Evolutionary conservation across 345 rosid species (phyloP).

Genomic region (Hibiscus syriacus): DNA sequence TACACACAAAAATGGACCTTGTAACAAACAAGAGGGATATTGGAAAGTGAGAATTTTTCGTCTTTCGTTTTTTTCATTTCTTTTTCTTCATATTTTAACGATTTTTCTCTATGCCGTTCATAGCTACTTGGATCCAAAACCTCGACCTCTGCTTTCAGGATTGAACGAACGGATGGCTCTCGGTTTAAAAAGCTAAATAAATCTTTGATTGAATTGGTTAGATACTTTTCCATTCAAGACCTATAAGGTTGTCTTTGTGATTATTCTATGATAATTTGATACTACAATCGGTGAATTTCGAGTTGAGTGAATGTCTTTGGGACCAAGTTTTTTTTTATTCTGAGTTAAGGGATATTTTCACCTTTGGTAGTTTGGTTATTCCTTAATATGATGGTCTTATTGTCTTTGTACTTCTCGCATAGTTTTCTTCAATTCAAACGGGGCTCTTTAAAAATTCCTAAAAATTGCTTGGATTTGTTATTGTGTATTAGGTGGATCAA

Average conservation of each 20-base stretch:
- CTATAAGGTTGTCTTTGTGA: background rate
- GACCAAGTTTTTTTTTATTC: background rate
- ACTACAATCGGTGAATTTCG: background rate
- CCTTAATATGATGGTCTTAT: background rate
- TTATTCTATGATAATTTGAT: background rate
- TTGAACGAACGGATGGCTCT: constrained; percentile 72
- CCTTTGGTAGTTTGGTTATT: background rate
- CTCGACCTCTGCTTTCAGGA: constrained; percentile 59
- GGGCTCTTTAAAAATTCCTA: background rate
- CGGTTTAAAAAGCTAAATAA: constrained; percentile 72
- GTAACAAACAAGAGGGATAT: constrained; percentile 62
- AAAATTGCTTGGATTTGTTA: constrained; percentile 1
- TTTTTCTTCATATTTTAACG: background rate
- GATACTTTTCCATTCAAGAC: constrained; percentile 8
- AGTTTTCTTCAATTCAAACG: background rate
- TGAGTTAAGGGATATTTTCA: background rate
- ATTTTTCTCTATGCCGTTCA: background rate
- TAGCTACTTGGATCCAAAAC: constrained; percentile 83
- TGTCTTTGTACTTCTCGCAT: background rate
- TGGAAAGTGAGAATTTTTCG: constrained; percentile 41
- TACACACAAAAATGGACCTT: constrained; percentile 90
- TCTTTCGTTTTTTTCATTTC: constrained; percentile 19
- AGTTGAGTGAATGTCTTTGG: background rate
- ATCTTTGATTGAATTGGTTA: constrained; percentile 68
- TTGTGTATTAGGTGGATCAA: constrained; percentile 54